Evolutionary conservation across 441 rosid genomes (phyloP), one percentile per base, ranked within the genome.

Genomic region (Populus hybrid): DNA sequence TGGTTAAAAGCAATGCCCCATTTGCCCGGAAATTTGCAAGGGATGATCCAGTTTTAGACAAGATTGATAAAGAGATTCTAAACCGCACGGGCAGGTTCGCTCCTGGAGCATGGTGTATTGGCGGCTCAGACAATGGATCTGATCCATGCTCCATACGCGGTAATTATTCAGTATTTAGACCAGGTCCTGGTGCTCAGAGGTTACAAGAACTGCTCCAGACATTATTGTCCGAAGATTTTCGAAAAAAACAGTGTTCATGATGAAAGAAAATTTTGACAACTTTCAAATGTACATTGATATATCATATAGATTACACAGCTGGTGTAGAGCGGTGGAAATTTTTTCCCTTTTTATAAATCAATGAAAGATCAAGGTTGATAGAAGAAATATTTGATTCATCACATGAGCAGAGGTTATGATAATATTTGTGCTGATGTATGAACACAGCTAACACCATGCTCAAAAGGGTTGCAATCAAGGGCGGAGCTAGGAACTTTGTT

Each of bases 101-200:
- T 20, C 89, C 87, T 0, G 99, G 99, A 42, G 97, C 93, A n/a
- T 95, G 99, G 99, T 95, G 99, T 71, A 69, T 85, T 5, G 98
- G 99, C 78, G 87, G 90, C 81, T 85, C 87, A 8, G 87, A 64
- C 36, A 87, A 74, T n/a, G 94, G 87, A 57, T 74, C 87, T 61
- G 97, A 95, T 78, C 97, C 91, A 10, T 95, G 98, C 80, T 85
- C 87, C 0, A 67, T 87, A 24, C 86, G 84, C 0, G 98, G 97
- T 30, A 77, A 89, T 69, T 87, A 88, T 83, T 87, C 94, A 0
- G 87, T 85, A 63, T 88, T 95, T 77, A 88, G 83, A 68, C 93
- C 94, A 1, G 98, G 99, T 69, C 93, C 97, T 34, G 97, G 98
- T 76, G 91, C 95, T 4, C 82, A 73, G 80, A 89, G 97, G 80